phyloP scores from a whole-genome alignment of 2,329 filamentous ascomycete species.

The Rhexocercosporidium sp. region DNA sequence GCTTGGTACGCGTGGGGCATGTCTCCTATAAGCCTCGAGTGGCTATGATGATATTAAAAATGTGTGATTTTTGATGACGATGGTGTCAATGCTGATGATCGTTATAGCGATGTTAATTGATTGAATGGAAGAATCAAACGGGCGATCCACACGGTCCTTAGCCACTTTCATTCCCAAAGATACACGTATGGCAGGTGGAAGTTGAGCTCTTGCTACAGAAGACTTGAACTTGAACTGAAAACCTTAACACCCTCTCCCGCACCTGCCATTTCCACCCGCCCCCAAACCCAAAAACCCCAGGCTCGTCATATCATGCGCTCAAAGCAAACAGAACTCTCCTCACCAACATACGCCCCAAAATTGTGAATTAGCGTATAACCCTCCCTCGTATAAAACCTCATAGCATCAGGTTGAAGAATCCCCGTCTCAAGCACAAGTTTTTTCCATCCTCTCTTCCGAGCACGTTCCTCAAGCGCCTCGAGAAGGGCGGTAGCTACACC shows the following conservation, averaged over 20 bases:
- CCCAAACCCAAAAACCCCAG: background rate
- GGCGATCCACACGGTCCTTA: too few species aligned
- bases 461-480: background rate
- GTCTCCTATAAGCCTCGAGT: too few species aligned
- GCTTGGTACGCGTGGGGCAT: too few species aligned
- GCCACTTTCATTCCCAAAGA: too few species aligned
- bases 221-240: too few species aligned
- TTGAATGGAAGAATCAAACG: too few species aligned
- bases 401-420: background rate
- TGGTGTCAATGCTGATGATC: too few species aligned
- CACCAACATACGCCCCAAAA: background rate
- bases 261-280: background rate
- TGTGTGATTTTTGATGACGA: too few species aligned
- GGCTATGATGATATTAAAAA: too few species aligned
- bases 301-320: background rate
- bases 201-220: too few species aligned
- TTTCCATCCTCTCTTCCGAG: background rate
- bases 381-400: background rate
- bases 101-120: too few species aligned
- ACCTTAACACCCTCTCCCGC: background rate
- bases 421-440: background rate
- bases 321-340: background rate
- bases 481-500: background rate
- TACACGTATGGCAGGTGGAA: too few species aligned
- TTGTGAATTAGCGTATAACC: background rate